Evolutionary conservation across 202 grass and related monocot genomes (phyloP), one percentile per base, ranked within the genome.

Genomic region (Schoenoplectus triqueter): DNA sequence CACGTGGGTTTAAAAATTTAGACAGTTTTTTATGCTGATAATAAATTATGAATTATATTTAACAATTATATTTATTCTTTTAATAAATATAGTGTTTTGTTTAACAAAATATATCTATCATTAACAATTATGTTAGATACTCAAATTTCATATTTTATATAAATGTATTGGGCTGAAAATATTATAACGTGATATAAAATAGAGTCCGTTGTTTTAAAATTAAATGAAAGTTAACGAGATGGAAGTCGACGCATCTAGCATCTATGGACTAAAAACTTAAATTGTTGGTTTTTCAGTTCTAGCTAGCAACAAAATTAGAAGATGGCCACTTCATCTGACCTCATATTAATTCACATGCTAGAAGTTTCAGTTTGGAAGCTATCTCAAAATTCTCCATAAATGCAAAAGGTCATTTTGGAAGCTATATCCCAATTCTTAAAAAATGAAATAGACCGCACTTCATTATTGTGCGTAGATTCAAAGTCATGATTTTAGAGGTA

Each of bases 341-440:
- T 65, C 18, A 54, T 20, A 70, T 66, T 68, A 68, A 14, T 17
- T 17, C 42, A 69, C 64, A 83, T 51, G 49, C 47, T 82, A 83
- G 50, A 82, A 82, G 47, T 10, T 52, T 66, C 19, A 68, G 5
- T 68, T 82, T 69, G 64, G 80, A 82, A 82, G 17, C 7, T 63
- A 63, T 66, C 47, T 50, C 49, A 1, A 52, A 67, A 83, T 57
- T 78, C 31, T 8, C 13, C 6, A 60, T 39, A 57, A 57, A 60
- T 59, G 10, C 20, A 3, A 31, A 70, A 70, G 63, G 20, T 54
- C 4, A n/a, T 22, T 83, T 67, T 68, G 64, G 64, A 68, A 68
- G 47, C 31, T 82, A 51, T 31, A 6, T 66, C 65, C 6, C n/a
- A 68, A 83, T 83, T 61, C 54, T 78, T 11, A 6, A 60, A 59